Base-by-base conservation (phyloP, 2,329 filamentous ascomycete genomes). In the Endoconidiophora laricicola region DNA sequence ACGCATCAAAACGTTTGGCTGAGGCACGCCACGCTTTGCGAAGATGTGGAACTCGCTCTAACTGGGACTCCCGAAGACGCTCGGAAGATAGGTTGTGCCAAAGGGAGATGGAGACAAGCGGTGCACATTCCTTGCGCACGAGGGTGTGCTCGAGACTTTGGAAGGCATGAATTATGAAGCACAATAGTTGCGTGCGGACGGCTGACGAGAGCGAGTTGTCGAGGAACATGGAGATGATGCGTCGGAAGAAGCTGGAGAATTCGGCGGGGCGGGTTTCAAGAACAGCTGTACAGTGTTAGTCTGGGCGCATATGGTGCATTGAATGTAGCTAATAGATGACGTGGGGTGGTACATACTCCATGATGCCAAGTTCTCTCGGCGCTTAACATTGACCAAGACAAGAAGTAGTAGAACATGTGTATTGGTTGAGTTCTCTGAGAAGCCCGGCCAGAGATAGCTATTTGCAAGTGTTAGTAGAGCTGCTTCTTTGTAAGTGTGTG, bases 51-150 rank as follows among this genome's bases (percentile, higher is more conserved):
- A 76, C 75, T 57, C 84, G 79, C 41, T 85, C 79, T 26, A 98
- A 72, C 50, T 79, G 76, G 33, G 69, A 69, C 49, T 94, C 85
- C 56, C 86, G 77, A 55, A 79, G 76, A 52, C 74, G 72, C 33
- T 93, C 86, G 51, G 76, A 83, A 26, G 85, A 83, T 37, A 98
- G 68, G 60, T 94, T 93, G 60, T 96, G 86, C 91, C 91, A 98
- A 58, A 91, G 86, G 1, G 85, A 82, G 58, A 98, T 94, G 10
- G 87, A 91, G 18, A 98, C 90, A 47, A 98, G 69, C 1, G 93
- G 86, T 5, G 90, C 91, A 64, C 91, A 96, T 69, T 98, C 91
- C 63, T 95, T 96, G 55, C 91, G 81, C 46, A 98, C 84, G 50
- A 94, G 76, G 37, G 77, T 76, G 61, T 80, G 88, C 62, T 98